phyloP scores from a whole-genome alignment of 345 rosid genomes.

The Eucalyptus camaldulensis region DNA sequence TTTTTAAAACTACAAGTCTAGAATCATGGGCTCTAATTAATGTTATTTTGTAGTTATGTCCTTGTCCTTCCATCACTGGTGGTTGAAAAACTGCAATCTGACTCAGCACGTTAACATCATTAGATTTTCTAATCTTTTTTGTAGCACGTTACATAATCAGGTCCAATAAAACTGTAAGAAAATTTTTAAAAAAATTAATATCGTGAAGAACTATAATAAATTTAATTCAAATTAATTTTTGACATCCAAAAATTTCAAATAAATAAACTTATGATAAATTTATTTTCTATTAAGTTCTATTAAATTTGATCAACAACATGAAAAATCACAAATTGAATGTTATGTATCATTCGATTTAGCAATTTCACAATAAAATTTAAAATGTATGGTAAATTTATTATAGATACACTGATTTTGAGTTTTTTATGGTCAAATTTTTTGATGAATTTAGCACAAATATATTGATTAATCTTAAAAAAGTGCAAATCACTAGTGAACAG shows the following conservation, averaged over 20 bases:
- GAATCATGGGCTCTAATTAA: background rate
- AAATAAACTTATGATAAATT: no score
- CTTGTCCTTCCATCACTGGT: background rate
- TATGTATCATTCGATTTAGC: no score
- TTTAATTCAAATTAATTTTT: no score
- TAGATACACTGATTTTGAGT: rapidly evolving
- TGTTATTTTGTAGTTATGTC: background rate
- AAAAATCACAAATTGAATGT: rapidly evolving
- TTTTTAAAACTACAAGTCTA: background rate
- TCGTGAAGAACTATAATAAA: no score
- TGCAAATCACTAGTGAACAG: background rate
- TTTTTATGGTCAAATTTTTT: rapidly evolving
- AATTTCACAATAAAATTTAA: no score
- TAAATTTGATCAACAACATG: rapidly evolving
- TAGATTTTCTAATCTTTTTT: background rate
- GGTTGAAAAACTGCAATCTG: background rate
- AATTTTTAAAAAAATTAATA: background rate
- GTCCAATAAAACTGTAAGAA: background rate
- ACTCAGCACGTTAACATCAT: background rate
- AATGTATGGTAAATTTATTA: no score
- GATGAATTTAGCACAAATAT: rapidly evolving
- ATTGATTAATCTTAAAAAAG: rapidly evolving
- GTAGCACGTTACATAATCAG: background rate
- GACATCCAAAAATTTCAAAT: no score
- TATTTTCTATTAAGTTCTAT: no score